These are phyloP conservation scores for Haematococcus sp. DNA, from an alignment of 139 green algal species.

Conservation along the genomic window DNA sequence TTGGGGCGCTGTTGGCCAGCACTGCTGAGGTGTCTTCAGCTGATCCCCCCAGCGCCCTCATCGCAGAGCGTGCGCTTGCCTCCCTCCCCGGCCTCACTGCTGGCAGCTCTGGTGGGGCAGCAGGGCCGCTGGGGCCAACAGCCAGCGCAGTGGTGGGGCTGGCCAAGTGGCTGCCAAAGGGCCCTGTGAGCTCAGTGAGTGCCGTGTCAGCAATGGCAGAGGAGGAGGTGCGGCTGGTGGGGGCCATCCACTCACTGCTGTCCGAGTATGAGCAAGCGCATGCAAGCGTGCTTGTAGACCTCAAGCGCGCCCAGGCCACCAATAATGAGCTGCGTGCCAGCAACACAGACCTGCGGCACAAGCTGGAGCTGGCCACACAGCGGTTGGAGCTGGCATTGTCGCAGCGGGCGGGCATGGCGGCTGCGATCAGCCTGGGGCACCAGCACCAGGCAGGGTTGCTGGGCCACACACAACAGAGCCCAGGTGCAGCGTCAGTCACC, in stretches of 20 bases:
- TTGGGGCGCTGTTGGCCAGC: not conserved
- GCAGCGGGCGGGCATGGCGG: not conserved
- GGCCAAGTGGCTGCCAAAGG: conserved; percentile 28
- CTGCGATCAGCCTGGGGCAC: not conserved
- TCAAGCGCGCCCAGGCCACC: not conserved
- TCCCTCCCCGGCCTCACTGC: not conserved
- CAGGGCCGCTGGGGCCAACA: too few relatives aligned
- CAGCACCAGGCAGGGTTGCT: not conserved
- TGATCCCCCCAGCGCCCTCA: conserved; percentile 8
- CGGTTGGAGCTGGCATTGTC: conserved; percentile 28
- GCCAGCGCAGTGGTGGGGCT: conserved; percentile 14
- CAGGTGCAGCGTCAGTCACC: too few relatives aligned
- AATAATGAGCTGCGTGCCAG: not conserved
- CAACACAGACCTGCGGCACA: conserved; percentile 18
- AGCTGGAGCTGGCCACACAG: conserved; percentile 13
- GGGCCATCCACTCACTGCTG: conserved; percentile 25
- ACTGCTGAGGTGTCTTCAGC: too few relatives aligned
- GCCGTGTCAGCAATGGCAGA: conserved; percentile 32
- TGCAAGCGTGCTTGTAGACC: not conserved
- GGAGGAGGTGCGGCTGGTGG: conserved; percentile 37
- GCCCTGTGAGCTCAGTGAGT: conserved; percentile 19
- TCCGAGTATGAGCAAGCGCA: conserved; percentile 19
- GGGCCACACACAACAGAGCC: not conserved
- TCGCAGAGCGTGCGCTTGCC: conserved; percentile 19
- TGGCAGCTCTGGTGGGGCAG: not conserved